Evolutionary conservation across 352 stramenopile species (phyloP), one percentile per base, ranked within the genome.

Genomic region (Globisporangium mamillatum): DNA sequence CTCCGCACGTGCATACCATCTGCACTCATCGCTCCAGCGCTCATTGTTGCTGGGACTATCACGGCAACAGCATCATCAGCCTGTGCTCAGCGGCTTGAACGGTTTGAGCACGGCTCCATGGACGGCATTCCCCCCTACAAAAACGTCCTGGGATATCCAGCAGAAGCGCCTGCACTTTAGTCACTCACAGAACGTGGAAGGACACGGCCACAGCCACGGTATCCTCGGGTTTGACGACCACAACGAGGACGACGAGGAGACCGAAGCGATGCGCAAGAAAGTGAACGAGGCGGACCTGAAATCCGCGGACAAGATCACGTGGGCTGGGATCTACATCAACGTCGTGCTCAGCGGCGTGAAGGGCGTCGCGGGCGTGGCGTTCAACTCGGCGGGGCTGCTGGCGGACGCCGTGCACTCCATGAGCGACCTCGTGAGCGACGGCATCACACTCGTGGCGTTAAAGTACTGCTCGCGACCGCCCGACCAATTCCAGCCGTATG

Each of bases 341-440:
- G 74, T 92, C n/a, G 82, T 74, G 59, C 72, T 92, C 25, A 89
- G 77, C 27, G 82, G 72, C 1, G 66, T 82, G n/a, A 92, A 77
- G 78, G 92, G 81, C 68, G 91, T 80, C 29, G 78, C 90, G 1
- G 88, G 89, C 57, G 70, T 91, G 7, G 68, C 75, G 25, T 91
- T 85, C 73, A 80, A 96, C 79, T 98, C 90, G 4, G 87, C 91
- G 0, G 95, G 90, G 9, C 74, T 99, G 34, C 75, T 99, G 57
- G 93, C 96, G 3, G 97, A 99, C 75, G 96, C 97, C 1, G 93
- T 90, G 18, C 97, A 99, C 84, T 98, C 90, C 1, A 71, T 98
- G 14, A 96, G 82, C 67, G 97, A 99, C 81, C 78, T 99, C 32
- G 84, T 98, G 44, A 97, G 84, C 60, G 97, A 99, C 75, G 96